Evolutionary conservation across 495 filamentous ascomycete species (phyloP), one percentile per base, ranked within the genome.

Genomic region (Friedmanniomyces endolithicus): DNA sequence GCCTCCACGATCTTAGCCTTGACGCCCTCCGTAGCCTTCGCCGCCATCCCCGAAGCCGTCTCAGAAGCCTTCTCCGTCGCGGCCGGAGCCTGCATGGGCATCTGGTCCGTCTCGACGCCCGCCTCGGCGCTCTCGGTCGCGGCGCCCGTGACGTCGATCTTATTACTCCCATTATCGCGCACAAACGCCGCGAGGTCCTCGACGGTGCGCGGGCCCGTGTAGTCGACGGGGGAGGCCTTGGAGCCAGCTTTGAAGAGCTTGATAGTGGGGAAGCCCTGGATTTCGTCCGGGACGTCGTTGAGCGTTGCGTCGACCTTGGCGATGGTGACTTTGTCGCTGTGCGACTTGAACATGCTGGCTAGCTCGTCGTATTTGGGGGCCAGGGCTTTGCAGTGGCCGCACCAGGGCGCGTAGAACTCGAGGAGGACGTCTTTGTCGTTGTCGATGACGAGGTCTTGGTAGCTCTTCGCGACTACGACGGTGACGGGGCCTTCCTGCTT

Each of bases 401-500:
- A 99, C 94, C 92, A 97, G 40, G 94, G 94, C 23, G 92, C 92
- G 70, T 94, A 99, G 78, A 95, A 99, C 75, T 99, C 92, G 55
- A 95, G 79, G 58, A 99, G 79, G 43, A 99, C 92, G 72, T 99
- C 92, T 81, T 97, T 95, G 59, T 85, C 77, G 67, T 95, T 85
- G 63, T 99, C 82, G 31, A 96, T 78, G 65, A 99, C 90, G 48
- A 96, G 69, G 11, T 94, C 83, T 52, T 96, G 78, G 78, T 96
- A 99, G 72, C 80, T 92, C 71, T 94, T 83, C 67, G 92, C 92
- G 48, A 99, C 92, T 54, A 97, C 81, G 47, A 95, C 81, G 41
- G 82, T 82, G 56, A 95, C 90, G 39, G 87, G 78, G 40, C 87
- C 88, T 52, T 97, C 92, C 71, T 99, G 87, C 53, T 76, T 86